These are phyloP conservation scores for Phytophthora sansomeana DNA, from an alignment of 352 stramenopile genomes.

Conservation along the genomic window DNA sequence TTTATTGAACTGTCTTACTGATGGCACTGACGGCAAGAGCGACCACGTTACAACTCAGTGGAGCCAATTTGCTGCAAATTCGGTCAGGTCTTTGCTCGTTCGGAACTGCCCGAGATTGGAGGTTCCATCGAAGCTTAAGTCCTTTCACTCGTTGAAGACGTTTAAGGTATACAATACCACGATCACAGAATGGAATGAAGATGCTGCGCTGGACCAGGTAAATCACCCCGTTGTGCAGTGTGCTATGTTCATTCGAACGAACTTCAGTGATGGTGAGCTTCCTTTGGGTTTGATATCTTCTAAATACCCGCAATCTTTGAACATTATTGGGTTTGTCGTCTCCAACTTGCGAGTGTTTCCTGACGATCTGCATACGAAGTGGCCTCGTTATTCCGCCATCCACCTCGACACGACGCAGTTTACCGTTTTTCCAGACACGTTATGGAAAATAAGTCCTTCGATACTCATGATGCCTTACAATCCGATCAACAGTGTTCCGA, in stretches of 20 bases:
- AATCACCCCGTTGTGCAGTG: constrained; percentile 25
- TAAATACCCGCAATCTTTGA: constrained; percentile 27
- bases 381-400: constrained; percentile 32
- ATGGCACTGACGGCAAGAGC: constrained; percentile 14
- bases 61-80: constrained; percentile 26
- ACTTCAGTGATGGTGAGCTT: constrained; percentile 33
- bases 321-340: constrained; percentile 35
- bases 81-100: constrained; percentile 22
- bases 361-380: constrained; percentile 40
- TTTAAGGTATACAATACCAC: constrained; percentile 48
- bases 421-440: constrained; percentile 26
- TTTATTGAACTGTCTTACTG: constrained; percentile 35
- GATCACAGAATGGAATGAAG: constrained; percentile 29
- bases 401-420: constrained; percentile 37
- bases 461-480: constrained; percentile 30
- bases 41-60: constrained; percentile 17
- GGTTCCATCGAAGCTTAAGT: constrained; percentile 18
- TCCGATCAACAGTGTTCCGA: constrained; percentile 27
- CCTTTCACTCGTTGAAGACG: constrained; percentile 13
- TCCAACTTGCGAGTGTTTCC: constrained; percentile 36
- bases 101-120: constrained; percentile 36
- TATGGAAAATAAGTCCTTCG: constrained; percentile 28
- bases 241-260: constrained; percentile 30
- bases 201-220: constrained; percentile 23
- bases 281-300: constrained; percentile 29